phyloP scores from a whole-genome alignment of 1,284 basidiomycete species.

The Veloporphyrellus conicus region DNA sequence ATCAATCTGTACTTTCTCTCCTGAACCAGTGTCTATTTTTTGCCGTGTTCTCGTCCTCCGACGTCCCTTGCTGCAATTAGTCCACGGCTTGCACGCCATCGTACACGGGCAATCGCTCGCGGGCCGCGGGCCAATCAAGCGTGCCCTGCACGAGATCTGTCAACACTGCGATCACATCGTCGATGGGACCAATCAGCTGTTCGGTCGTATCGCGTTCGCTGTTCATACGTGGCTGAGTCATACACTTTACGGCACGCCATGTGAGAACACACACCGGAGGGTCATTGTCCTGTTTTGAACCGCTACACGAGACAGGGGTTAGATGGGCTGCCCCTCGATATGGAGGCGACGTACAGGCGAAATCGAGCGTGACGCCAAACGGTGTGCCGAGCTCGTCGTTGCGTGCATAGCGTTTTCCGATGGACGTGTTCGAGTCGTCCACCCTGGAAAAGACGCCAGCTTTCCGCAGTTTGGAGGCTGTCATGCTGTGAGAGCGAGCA shows the following conservation, averaged over 20 bases:
- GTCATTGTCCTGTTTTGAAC: conserved; percentile 87
- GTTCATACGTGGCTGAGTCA: conserved; percentile 5
- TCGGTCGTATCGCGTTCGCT: conserved; percentile 93
- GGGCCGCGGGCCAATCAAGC: conserved; percentile 78
- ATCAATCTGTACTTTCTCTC: not conserved
- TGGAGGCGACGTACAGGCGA: conserved; percentile 70
- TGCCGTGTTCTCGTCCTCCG: not conserved
- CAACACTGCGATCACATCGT: conserved; percentile 84
- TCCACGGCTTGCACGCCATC: conserved; percentile 87
- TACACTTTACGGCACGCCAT: not conserved
- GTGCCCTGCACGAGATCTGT: conserved; percentile 71
- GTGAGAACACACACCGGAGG: conserved; percentile 56
- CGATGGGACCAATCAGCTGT: conserved; percentile 89
- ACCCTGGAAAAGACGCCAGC: conserved; percentile 89
- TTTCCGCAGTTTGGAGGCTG: conserved; percentile 82
- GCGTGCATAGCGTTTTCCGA: conserved; percentile 94
- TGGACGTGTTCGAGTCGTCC: conserved; percentile 92
- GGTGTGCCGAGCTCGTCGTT: conserved; percentile 99
- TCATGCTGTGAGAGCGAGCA: not conserved
- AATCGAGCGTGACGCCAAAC: conserved; percentile 94
- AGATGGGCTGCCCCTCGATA: not conserved
- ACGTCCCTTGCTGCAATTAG: not conserved
- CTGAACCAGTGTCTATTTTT: conserved; percentile 9
- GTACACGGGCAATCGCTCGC: conserved; percentile 71
- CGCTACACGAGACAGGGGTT: conserved; percentile 41